phyloP scores from a whole-genome alignment of 306 rosid genomes.

The Pyrus betulifolia region DNA sequence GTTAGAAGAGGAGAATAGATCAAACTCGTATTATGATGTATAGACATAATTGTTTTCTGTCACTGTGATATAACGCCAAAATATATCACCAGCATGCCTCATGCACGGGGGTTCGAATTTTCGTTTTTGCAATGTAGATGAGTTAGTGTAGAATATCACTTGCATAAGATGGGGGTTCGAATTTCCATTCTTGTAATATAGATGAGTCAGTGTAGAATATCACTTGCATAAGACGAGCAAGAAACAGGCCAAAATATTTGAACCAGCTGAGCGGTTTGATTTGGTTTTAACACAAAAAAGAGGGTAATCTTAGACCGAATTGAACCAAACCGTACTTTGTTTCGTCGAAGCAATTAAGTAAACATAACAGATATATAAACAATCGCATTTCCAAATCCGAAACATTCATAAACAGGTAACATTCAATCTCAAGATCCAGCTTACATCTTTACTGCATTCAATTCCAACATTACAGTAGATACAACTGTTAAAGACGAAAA shows the following conservation, averaged over 20 bases:
- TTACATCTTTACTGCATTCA: background rate
- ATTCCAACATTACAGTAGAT: background rate
- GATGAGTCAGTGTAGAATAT: fast-evolving
- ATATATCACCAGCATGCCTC: too few species aligned
- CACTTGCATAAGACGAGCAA: too few species aligned
- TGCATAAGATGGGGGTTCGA: too few species aligned
- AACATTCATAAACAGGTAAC: background rate
- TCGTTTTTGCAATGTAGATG: fast-evolving
- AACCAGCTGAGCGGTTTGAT: too few species aligned
- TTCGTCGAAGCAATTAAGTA: background rate
- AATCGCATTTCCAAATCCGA: background rate
- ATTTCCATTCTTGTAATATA: too few species aligned
- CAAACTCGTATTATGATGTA: fast-evolving
- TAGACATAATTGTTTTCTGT: too few species aligned
- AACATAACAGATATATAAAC: background rate
- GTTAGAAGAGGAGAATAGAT: too few species aligned
- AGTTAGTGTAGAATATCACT: fast-evolving
- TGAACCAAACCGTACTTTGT: background rate
- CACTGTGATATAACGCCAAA: too few species aligned
- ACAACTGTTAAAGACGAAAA: background rate
- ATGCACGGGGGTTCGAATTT: too few species aligned
- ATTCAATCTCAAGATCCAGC: background rate
- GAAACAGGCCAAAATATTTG: too few species aligned
- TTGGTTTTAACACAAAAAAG: too few species aligned
- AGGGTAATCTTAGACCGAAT: too few species aligned